Evolutionary conservation across 176 grass and related monocot genomes (phyloP).

Genomic region (Oryza australiensis): DNA sequence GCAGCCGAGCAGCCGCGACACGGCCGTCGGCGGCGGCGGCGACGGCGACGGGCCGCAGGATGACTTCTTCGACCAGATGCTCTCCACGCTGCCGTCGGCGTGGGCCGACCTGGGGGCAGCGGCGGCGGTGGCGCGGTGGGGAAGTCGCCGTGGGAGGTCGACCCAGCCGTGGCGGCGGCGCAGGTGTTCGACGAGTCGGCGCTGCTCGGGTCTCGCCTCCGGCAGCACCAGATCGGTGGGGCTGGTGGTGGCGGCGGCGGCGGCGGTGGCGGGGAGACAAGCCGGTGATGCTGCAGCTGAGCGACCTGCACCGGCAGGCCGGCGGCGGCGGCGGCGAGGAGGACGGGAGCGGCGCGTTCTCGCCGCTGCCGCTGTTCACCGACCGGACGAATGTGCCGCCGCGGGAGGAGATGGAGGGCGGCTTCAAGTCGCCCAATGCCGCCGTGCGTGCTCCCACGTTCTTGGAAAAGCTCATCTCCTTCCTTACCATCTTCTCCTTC

Average conservation of each 20-base stretch:
- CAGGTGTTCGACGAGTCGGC: constrained; percentile 67
- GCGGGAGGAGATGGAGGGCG: constrained; percentile 63
- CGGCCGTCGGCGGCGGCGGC: constrained; percentile 33
- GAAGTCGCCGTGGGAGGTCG: constrained; percentile 71
- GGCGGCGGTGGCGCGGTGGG: constrained; percentile 19
- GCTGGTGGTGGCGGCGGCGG: neutral
- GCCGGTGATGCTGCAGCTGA: constrained; percentile 69
- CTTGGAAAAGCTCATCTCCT: neutral
- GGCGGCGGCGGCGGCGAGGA: constrained; percentile 40
- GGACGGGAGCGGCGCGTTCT: constrained; percentile 39
- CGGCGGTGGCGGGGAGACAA: too few relatives aligned
- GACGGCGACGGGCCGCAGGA: constrained; percentile 48
- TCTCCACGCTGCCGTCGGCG: constrained; percentile 62
- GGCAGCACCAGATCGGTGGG: constrained; percentile 86
- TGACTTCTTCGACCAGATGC: constrained; percentile 98
- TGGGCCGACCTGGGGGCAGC: constrained; percentile 62
- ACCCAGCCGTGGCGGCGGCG: constrained; percentile 32
- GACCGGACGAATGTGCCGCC: constrained; percentile 45
- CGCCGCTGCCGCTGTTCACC: constrained; percentile 55
- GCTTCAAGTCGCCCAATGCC: constrained; percentile 76
- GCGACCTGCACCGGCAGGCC: constrained; percentile 53
- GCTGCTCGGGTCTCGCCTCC: constrained; percentile 60
- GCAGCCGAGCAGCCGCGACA: constrained; percentile 38
- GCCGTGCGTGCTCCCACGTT: constrained; percentile 36
- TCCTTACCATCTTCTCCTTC: neutral